Evolutionary conservation across 2,329 filamentous ascomycete species (phyloP), one percentile per base, ranked within the genome.

Genomic region (Beauveria rudraprayagi): DNA sequence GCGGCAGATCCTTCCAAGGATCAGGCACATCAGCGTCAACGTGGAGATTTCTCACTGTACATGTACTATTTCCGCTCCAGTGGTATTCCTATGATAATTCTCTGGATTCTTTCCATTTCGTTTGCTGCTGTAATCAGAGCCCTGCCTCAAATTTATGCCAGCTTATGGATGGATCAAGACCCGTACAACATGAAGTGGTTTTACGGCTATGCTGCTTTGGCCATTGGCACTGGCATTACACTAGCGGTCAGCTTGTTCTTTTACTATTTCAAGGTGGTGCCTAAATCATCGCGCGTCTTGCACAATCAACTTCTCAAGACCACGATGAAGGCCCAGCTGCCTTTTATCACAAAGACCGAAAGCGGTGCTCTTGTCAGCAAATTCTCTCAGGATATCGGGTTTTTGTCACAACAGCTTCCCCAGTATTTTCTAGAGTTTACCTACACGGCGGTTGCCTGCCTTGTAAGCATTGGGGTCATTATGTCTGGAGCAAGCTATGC

Each of bases 381-480:
- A 50, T 70, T 71, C 41, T 69, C 68, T 10, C 69, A 70, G 53
- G 69, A 71, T 48, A 63, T 70, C 2, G 64, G 67, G 11, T 47
- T 68, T 5, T 54, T 70, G 6, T 69, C 70, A n/a, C 64, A 63
- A 10, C 66, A 67, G 41, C 59, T 70, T 6, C 68, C 68, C 1
- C 62, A 60, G 10, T 51, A 61, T 30, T 56, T 66, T 28, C 55
- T 65, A 5, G 62, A 64, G 37, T 61, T 61, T 44, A 46, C 54
- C 24, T 56, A 47, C 22, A 56, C 55, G 5, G 17, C 30, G 1
- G 55, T 58, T 30, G 56, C 41, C 17, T 54, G 54, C 10, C 30
- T 62, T 16, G 48, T 62, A 24, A 73, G 61, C 34, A 61, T 63
- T 34, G 51, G 43, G 10, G 52, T 69, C 34, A 66, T 67, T 11